These are phyloP conservation scores for Aspergillus coremiiformis DNA, from an alignment of 495 filamentous ascomycete genomes.

Conservation along the genomic window DNA sequence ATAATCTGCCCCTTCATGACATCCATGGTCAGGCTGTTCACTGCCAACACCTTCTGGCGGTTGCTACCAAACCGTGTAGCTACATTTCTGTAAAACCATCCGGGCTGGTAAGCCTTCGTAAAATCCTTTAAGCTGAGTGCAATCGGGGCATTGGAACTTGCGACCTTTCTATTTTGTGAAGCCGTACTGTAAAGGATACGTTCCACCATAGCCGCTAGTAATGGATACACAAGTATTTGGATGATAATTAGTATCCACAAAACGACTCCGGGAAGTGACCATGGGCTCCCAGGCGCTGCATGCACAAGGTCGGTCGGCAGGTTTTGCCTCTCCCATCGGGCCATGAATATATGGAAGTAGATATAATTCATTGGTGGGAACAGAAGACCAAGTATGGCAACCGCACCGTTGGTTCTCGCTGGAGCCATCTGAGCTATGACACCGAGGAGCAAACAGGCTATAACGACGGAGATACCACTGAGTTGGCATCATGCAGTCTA, in stretches of 20 bases:
- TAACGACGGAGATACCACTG: conserved; percentile 60
- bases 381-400: conserved; percentile 56
- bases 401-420: conserved; percentile 46
- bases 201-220: conserved; percentile 66
- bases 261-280: conserved; percentile 55
- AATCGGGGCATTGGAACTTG: conserved; percentile 22
- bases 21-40: conserved; percentile 57
- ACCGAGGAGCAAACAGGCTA: conserved; percentile 58
- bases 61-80: conserved; percentile 44
- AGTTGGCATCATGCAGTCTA: conserved; percentile 81
- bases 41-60: conserved; percentile 61
- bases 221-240: conserved; percentile 65
- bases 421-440: conserved; percentile 61
- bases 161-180: conserved; percentile 51
- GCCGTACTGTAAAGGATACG: conserved; percentile 66
- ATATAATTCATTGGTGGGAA: conserved; percentile 75
- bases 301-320: conserved; percentile 48
- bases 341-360: conserved; percentile 60
- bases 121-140: conserved; percentile 61
- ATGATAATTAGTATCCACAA: conserved; percentile 62
- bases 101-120: conserved; percentile 66
- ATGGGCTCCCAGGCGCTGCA: conserved; percentile 52
- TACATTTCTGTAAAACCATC: conserved; percentile 45
- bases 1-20: conserved; percentile 70
- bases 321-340: conserved; percentile 55